Base-by-base conservation (phyloP, 441 rosid species). In the Mallotus japonicus region DNA sequence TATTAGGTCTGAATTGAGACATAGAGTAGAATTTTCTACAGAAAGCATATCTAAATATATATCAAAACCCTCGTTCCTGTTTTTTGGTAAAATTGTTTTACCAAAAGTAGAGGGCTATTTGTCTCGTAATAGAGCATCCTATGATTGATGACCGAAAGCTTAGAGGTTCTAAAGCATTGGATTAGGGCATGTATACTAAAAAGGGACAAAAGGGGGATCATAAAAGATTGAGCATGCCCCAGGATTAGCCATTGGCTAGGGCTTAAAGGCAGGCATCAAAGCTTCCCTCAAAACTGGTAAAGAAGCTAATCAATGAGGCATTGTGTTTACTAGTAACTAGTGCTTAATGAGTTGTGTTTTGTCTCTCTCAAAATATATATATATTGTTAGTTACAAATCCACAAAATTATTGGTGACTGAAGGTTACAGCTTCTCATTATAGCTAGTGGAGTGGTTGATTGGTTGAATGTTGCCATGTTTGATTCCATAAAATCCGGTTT, bases 381-480 rank as follows among this genome's bases (percentile, higher is more conserved):
- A 64, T 28, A 68, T 76, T 68, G 65, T 71, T 72, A 64, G 59
- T 22, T 40, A 34, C 37, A 62, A 17, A 62, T n/a, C 14, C 20
- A 19, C 12, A 42, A 67, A 20, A 63, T 71, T 55, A 62, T 71
- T 77, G 74, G 53, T 17, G 58, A 54, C 17, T 62, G 16, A 13
- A 24, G 37, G 49, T 65, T 77, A 66, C 74, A 72, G 53, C 61
- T 15, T 20, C 53, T 66, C 58, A 67, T 75, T 75, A 79, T 28
- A 28, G n/a, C n/a, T n/a, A n/a, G 87, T 86, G 93, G 90, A 82
- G 87, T 82, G 67, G 88, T 83, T 86, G 84, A 75, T 72, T 83
- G 73, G 76, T 19, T 47, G n/a, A 7, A 75, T 83, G 85, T 81
- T 85, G 83, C 86, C 88, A 71, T 80, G 86, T 86, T 85, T 89